Percentiles rank a stretch among this genome's conserved stretches.
Evolutionary conservation across 139 green algal species (phyloP).

Genomic region (Trebouxia sp.): DNA sequence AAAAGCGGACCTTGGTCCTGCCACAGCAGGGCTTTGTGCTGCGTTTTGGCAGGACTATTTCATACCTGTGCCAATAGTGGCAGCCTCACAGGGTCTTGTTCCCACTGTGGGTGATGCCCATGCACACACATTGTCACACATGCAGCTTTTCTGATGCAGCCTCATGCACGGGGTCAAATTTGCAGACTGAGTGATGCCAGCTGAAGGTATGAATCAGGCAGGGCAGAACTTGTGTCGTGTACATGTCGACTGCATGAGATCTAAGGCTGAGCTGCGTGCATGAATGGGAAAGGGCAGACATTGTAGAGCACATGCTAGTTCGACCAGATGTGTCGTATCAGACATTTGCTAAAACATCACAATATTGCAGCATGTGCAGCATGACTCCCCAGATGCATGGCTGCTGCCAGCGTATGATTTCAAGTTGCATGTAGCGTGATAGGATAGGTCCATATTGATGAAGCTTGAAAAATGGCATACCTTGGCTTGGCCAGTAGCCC

Average conservation of each 20-base stretch:
- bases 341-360: not conserved
- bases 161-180: too few relatives aligned
- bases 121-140: not conserved
- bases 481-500: constrained; percentile 29
- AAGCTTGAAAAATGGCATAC: not conserved
- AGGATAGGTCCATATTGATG: not conserved
- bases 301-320: too few relatives aligned
- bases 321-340: not conserved
- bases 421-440: not conserved
- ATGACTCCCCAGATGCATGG: not conserved
- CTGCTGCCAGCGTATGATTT: not conserved
- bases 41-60: too few relatives aligned
- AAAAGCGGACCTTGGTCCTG: too few relatives aligned
- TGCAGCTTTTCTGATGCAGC: not conserved
- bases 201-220: too few relatives aligned
- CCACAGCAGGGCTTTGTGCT: too few relatives aligned
- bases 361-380: not conserved
- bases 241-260: too few relatives aligned
- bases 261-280: too few relatives aligned
- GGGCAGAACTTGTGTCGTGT: too few relatives aligned
- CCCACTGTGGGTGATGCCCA: not conserved
- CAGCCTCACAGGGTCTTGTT: not conserved
- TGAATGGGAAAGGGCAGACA: too few relatives aligned
- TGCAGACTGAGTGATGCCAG: too few relatives aligned
- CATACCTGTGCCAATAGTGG: not conserved